Conservation (phyloP, 2,329 filamentous ascomycete species). For the Fusarium robinianum region DNA sequence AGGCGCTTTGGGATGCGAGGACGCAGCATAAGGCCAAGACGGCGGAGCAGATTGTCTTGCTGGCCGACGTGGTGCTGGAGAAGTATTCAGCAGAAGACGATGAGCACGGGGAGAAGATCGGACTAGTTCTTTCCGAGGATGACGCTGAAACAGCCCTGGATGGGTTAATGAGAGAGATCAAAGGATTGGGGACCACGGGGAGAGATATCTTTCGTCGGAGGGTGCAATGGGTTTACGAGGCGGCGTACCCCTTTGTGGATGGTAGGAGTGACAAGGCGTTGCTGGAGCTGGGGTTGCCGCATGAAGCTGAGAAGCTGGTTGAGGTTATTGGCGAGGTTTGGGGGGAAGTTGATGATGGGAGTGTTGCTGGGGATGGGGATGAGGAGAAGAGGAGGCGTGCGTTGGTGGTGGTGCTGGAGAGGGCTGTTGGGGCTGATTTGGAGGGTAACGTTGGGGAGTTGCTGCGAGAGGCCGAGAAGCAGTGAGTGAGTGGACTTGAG, state of each 20-base stretch:
- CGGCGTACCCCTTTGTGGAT: no score
- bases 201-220: no score
- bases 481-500: no score
- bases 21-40: neutral
- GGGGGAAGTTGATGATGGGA: neutral
- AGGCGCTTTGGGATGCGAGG: neutral
- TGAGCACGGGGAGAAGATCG: no score
- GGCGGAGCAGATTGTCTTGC: neutral
- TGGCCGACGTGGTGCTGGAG: neutral
- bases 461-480: neutral
- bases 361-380: neutral
- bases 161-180: no score
- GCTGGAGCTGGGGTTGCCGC: neutral
- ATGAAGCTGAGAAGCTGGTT: neutral
- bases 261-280: neutral
- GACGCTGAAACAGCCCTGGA: no score
- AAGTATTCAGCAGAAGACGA: neutral
- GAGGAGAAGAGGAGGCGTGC: neutral
- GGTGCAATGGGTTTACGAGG: no score
- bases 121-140: no score
- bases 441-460: neutral
- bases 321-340: neutral
- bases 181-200: no score
- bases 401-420: neutral
- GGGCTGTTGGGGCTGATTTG: neutral